These are phyloP conservation scores for Nitzschia sp. DNA, from an alignment of 108 stramenopile species.

Conservation along the genomic window DNA sequence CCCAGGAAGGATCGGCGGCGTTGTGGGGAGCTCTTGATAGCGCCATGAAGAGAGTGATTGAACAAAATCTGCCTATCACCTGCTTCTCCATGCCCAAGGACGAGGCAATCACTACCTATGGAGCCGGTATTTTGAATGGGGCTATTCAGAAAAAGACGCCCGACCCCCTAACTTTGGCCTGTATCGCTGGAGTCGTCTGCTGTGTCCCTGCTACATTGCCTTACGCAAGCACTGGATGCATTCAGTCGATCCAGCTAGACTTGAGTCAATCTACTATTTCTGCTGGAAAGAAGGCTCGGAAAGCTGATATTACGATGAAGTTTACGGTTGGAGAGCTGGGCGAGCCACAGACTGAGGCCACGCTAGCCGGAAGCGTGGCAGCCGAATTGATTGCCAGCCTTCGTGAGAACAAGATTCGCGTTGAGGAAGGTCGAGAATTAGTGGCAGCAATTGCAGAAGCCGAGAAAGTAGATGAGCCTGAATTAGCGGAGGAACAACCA, in stretches of 20 bases:
- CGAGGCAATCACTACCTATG: slow-evolving; percentile 31
- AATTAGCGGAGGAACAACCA: slow-evolving; percentile 15
- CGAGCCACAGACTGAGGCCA: slow-evolving; percentile 4
- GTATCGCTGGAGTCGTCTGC: slow-evolving; percentile 34
- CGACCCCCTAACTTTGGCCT: slow-evolving; percentile 39
- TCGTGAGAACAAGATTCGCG: slow-evolving; percentile 41
- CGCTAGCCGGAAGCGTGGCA: background rate
- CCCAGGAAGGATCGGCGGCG: slow-evolving; percentile 18
- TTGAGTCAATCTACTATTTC: slow-evolving; percentile 23
- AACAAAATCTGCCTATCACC: slow-evolving; percentile 16
- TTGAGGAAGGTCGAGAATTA: slow-evolving; percentile 41
- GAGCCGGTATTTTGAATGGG: slow-evolving; percentile 53
- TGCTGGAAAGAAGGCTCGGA: slow-evolving; percentile 63
- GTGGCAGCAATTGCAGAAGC: slow-evolving; percentile 6
- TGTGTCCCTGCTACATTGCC: slow-evolving; percentile 35
- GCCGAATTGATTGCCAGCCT: slow-evolving; percentile 18
- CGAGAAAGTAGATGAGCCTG: slow-evolving; percentile 4
- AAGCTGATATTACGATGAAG: slow-evolving; percentile 64
- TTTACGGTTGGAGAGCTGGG: slow-evolving; percentile 46
- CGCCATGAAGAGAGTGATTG: slow-evolving; percentile 52
- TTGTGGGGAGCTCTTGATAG: slow-evolving; percentile 48
- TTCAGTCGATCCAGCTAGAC: slow-evolving; percentile 34
- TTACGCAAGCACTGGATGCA: slow-evolving; percentile 33
- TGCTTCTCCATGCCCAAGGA: slow-evolving; percentile 36
- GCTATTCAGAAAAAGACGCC: slow-evolving; percentile 42